A percentile compares a stretch with the other conserved stretches of the same genome.
Evolutionary conservation across 129 eudicot genomes (phyloP).

Genomic region (Calendula officinalis): DNA sequence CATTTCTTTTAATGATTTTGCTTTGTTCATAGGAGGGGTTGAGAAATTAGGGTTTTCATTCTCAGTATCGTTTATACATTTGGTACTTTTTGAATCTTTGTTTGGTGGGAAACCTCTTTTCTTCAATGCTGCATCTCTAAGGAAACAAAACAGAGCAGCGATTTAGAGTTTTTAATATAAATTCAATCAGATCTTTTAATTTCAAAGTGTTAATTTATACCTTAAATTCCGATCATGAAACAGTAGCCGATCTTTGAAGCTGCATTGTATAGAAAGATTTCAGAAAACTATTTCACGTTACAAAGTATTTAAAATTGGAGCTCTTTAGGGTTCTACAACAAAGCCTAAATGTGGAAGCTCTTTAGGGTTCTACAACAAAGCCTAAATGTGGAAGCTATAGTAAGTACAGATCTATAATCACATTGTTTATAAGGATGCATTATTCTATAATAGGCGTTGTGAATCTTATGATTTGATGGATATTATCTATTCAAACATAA

Average conservation of each 20-base stretch:
- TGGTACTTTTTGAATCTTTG: conserved; percentile 30
- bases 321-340: too few relatives aligned
- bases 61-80: conserved; percentile 52
- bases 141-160: background rate
- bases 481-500: background rate
- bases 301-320: background rate
- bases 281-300: background rate
- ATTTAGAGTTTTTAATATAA: background rate
- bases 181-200: background rate
- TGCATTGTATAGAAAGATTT: conserved; percentile 23
- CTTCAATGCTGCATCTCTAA: conserved; percentile 73
- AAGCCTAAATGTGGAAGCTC: too few relatives aligned
- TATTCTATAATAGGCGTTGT: too few relatives aligned
- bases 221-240: conserved; percentile 60
- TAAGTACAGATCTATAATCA: background rate
- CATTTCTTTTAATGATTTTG: conserved; percentile 45
- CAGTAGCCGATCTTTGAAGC: conserved; percentile 58
- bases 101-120: conserved; percentile 45
- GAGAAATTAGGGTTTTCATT: conserved; percentile 74
- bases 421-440: too few relatives aligned
- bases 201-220: conserved; percentile 26
- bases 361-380: too few relatives aligned
- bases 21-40: conserved; percentile 51
- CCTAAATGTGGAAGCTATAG: background rate
- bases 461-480: too few relatives aligned